A percentile compares a stretch with the other conserved stretches of the same genome.
These are phyloP conservation scores for Aspergillus sp. DNA, from an alignment of 2,329 filamentous ascomycete genomes.

Conservation along the genomic window DNA sequence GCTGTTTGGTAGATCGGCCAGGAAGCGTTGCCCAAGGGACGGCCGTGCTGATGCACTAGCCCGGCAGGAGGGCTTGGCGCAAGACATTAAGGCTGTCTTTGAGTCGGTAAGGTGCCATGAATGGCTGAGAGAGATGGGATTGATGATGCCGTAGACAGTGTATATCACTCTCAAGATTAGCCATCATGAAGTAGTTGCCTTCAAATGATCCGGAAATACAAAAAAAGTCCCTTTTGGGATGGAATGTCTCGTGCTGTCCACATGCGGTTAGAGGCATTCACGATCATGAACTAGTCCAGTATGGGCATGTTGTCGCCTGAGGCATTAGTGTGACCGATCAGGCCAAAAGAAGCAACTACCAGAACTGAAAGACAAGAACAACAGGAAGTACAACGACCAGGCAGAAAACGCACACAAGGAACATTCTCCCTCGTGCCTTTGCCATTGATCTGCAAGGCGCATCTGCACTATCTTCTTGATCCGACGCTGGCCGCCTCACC, in stretches of 20 bases:
- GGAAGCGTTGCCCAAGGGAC: conserved; percentile 25
- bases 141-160: neutral
- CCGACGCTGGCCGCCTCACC: neutral
- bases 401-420: no score
- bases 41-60: conserved; percentile 17
- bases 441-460: no score
- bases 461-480: neutral
- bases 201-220: neutral
- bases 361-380: neutral
- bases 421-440: no score
- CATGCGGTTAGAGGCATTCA: neutral
- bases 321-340: neutral
- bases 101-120: neutral
- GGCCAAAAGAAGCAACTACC: neutral
- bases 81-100: conserved; percentile 8
- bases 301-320: neutral
- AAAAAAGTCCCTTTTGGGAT: no score
- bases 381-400: no score
- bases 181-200: no score
- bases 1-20: conserved; percentile 13
- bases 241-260: neutral
- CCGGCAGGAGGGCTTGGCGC: conserved; percentile 12
- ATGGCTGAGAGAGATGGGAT: neutral
- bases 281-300: neutral
- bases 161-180: neutral